A percentile compares a stretch with the other conserved stretches of the same genome.
Conservation (phyloP, 202 grass and related monocot species). For the Panicum virgatum region DNA sequence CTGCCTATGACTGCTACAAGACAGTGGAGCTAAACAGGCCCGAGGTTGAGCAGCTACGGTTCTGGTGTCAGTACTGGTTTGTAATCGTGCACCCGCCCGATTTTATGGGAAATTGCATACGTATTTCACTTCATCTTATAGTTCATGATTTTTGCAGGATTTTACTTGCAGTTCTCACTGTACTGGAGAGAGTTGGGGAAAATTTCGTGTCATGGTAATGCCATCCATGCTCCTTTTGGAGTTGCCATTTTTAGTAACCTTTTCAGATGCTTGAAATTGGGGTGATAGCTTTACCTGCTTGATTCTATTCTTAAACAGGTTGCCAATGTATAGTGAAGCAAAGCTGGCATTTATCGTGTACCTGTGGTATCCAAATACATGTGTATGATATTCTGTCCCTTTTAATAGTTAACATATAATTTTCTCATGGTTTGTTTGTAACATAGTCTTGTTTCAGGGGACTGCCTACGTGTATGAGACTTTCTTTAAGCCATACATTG, state of each 20-base stretch:
- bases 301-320: constrained; percentile 44
- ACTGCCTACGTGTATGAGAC: constrained; percentile 82
- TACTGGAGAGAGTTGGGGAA: constrained; percentile 84
- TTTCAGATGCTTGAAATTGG: not conserved
- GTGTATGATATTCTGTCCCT: constrained; percentile 41
- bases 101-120: not conserved
- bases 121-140: not conserved
- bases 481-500: constrained; percentile 81
- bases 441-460: constrained; percentile 56
- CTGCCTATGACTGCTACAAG: constrained; percentile 98
- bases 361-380: constrained; percentile 88
- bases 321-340: constrained; percentile 95
- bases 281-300: not conserved
- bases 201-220: constrained; percentile 90
- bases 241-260: constrained; percentile 13
- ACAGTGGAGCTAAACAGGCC: constrained; percentile 83
- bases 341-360: constrained; percentile 93
- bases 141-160: constrained; percentile 60
- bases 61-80: constrained; percentile 99
- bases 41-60: constrained; percentile 76
- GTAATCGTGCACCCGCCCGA: constrained; percentile 9
- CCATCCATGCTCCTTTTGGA: not conserved
- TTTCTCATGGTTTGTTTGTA: constrained; percentile 29
- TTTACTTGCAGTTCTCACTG: constrained; percentile 73
- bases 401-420: constrained; percentile 13